Conservation (phyloP, 257 asterid genomes). For the Fraxinus cuspidata region DNA sequence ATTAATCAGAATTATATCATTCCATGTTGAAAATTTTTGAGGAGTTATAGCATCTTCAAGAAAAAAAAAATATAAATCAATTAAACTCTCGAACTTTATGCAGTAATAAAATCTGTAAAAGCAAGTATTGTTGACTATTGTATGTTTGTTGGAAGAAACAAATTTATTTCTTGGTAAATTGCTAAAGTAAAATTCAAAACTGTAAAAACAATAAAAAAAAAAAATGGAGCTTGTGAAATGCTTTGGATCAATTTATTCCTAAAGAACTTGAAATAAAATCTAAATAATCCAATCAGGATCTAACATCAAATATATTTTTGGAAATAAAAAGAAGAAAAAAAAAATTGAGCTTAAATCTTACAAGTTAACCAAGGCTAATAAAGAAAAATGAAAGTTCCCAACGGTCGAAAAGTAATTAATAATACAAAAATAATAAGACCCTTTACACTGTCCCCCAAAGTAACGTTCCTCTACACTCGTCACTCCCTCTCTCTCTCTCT, state of each 20-base stretch:
- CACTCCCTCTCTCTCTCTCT: constrained; percentile 24
- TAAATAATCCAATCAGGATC: background rate
- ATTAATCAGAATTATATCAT: no score
- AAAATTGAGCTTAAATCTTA: background rate
- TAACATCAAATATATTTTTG: background rate
- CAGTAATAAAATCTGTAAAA: no score
- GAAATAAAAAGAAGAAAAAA: no score
- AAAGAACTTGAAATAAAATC: background rate
- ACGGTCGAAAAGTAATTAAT: constrained; percentile 61
- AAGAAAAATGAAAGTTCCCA: constrained; percentile 41
- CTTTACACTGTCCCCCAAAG: constrained; percentile 28
- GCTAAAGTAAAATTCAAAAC: background rate
- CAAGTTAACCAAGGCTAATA: background rate
- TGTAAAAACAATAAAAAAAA: no score
- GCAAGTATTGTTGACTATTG: no score
- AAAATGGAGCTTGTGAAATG: background rate
- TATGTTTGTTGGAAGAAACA: background rate
- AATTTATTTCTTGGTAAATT: no score
- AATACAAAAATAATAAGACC: constrained; percentile 22
- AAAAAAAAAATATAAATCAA: no score
- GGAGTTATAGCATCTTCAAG: no score
- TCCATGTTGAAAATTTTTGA: no score
- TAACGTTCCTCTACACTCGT: constrained; percentile 16
- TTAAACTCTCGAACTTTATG: no score
- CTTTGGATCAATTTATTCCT: background rate